phyloP scores from a whole-genome alignment of 495 filamentous ascomycete genomes.

The Amorphotheca resinae region DNA sequence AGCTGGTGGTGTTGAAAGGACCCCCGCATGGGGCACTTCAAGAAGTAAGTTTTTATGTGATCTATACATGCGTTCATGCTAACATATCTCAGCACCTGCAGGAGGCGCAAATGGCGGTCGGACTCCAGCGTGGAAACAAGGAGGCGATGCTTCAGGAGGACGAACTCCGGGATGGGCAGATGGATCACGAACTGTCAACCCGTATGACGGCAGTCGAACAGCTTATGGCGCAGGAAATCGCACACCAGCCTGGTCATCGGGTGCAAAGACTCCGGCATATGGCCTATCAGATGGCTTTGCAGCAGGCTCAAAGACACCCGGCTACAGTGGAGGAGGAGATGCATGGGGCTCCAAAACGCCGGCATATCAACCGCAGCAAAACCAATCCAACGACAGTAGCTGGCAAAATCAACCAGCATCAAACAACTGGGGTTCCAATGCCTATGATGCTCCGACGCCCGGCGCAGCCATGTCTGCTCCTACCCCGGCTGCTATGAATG shows the following conservation, averaged over 20 bases:
- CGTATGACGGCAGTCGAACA: constrained; percentile 70
- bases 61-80: constrained; percentile 11
- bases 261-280: constrained; percentile 63
- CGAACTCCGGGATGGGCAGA: constrained; percentile 71
- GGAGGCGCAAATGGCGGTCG: constrained; percentile 45
- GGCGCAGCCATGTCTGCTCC: constrained; percentile 56
- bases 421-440: constrained; percentile 31
- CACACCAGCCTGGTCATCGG: constrained; percentile 52
- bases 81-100: constrained; percentile 32
- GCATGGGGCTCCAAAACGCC: constrained; percentile 67
- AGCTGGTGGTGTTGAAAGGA: constrained; percentile 45
- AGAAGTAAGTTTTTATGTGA: constrained; percentile 37
- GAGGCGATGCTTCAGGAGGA: constrained; percentile 43
- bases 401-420: constrained; percentile 30
- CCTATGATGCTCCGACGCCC: constrained; percentile 47
- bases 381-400: constrained; percentile 18
- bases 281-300: constrained; percentile 15
- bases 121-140: constrained; percentile 53
- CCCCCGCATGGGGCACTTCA: constrained; percentile 55
- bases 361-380: constrained; percentile 45
- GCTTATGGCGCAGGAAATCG: constrained; percentile 53
- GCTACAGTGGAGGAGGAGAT: constrained; percentile 42
- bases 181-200: constrained; percentile 61
- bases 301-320: constrained; percentile 57
- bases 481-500: constrained; percentile 57